A percentile compares a stretch with the other conserved stretches of the same genome.
These are phyloP conservation scores for Phaffomyces opuntiae DNA, from an alignment of 805 yeast species.

Conservation along the genomic window DNA sequence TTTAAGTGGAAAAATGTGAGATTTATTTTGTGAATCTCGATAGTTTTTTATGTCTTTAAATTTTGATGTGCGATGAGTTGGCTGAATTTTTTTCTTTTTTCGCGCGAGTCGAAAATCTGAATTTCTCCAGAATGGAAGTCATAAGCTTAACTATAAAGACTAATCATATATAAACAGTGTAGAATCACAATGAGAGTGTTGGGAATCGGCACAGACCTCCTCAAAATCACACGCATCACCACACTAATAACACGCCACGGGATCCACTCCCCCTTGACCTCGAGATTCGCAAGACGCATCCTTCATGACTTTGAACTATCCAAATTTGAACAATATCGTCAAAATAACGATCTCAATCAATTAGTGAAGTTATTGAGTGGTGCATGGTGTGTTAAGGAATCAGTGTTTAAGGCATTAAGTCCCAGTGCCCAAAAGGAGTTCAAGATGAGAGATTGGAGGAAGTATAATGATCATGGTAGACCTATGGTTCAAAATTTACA, in stretches of 20 bases:
- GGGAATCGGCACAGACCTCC: conserved; percentile 33
- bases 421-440: conserved; percentile 42
- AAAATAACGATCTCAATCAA: conserved; percentile 16
- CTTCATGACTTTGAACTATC: conserved; percentile 44
- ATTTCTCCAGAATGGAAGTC: too few relatives aligned
- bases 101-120: too few relatives aligned
- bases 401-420: conserved; percentile 56
- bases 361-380: conserved; percentile 40
- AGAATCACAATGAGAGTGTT: neutral
- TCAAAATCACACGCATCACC: conserved; percentile 40
- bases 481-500: conserved; percentile 39
- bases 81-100: neutral
- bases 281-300: conserved; percentile 38
- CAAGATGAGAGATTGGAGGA: conserved; percentile 55
- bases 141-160: too few relatives aligned
- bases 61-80: too few relatives aligned
- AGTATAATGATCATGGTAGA: conserved; percentile 30
- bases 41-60: too few relatives aligned
- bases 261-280: conserved; percentile 22
- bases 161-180: too few relatives aligned
- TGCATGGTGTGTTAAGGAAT: conserved; percentile 72
- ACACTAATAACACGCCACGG: conserved; percentile 27
- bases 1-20: too few relatives aligned
- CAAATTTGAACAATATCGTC: conserved; percentile 20
- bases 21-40: too few relatives aligned